Percentiles rank a stretch among this genome's conserved stretches.
phyloP scores from a whole-genome alignment of 441 rosid genomes.

The Pelargonium fulgidum region DNA sequence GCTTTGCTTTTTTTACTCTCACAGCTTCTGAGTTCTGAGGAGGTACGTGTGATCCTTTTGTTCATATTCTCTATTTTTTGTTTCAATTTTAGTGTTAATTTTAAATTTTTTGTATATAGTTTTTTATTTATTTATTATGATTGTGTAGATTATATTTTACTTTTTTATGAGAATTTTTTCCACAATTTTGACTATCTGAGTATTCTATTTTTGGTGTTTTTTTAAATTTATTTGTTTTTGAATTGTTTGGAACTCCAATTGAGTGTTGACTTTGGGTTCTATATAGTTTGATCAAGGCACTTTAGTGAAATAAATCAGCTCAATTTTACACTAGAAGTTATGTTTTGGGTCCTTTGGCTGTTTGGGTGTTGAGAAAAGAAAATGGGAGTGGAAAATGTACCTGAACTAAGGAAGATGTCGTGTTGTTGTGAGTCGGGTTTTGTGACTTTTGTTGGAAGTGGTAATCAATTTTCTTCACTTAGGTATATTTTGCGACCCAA shows the following conservation, averaged over 20 bases:
- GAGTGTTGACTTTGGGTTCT: background rate
- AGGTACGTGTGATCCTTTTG: background rate
- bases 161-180: no score
- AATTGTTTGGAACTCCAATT: background rate
- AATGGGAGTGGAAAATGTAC: background rate
- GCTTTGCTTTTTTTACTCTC: background rate
- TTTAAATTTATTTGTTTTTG: background rate
- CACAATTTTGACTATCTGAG: background rate
- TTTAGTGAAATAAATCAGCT: background rate
- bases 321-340: background rate
- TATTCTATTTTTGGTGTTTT: background rate
- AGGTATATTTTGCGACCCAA: background rate
- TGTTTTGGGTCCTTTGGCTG: background rate
- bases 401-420: background rate
- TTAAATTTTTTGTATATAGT: background rate
- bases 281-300: background rate
- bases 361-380: slow-evolving; percentile 1
- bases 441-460: no score
- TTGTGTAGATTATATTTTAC: background rate
- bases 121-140: background rate
- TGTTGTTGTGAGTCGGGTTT: no score
- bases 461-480: no score
- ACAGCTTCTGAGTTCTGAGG: background rate
- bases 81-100: background rate
- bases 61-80: background rate